phyloP scores from a whole-genome alignment of 495 filamentous ascomycete species.

The Cryomyces minteri region DNA sequence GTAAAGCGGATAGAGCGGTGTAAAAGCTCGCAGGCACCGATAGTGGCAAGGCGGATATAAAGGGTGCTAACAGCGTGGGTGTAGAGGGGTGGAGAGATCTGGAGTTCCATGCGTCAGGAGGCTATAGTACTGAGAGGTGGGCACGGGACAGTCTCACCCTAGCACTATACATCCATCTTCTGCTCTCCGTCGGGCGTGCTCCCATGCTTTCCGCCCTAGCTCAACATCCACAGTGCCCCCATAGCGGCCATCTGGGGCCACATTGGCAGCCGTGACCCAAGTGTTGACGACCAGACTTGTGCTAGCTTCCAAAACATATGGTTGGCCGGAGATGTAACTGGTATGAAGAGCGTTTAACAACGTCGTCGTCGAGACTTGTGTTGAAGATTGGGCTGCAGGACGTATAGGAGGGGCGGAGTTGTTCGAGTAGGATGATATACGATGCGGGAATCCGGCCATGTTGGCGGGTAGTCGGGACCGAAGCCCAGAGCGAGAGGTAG shows the following conservation, averaged over 20 bases:
- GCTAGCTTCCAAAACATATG: conserved; percentile 74
- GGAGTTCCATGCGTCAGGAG: not conserved
- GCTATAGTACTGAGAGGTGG: no score
- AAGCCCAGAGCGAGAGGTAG: no score
- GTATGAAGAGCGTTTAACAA: conserved; percentile 84
- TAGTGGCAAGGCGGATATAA: conserved; percentile 63
- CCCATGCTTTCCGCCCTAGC: conserved; percentile 74
- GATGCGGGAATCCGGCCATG: conserved; percentile 50
- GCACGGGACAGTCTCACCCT: conserved; percentile 35
- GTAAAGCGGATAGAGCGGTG: conserved; percentile 57
- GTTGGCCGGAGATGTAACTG: conserved; percentile 60
- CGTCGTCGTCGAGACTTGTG: conserved; percentile 80
- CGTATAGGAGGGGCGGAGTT: conserved; percentile 45
- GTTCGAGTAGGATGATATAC: conserved; percentile 75
- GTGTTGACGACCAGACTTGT: conserved; percentile 91
- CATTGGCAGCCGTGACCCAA: conserved; percentile 62
- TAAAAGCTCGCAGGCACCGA: conserved; percentile 53
- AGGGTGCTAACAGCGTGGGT: conserved; percentile 67
- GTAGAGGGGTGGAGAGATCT: conserved; percentile 80
- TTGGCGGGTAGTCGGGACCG: conserved; percentile 3
- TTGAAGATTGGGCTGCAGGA: conserved; percentile 28
- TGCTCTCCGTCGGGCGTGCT: conserved; percentile 84
- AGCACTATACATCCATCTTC: conserved; percentile 91
- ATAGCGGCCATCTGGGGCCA: conserved; percentile 40
- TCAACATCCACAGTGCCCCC: conserved; percentile 69